phyloP scores from a whole-genome alignment of 2,329 filamentous ascomycete species.

The Aspergillus aculeatinus region DNA sequence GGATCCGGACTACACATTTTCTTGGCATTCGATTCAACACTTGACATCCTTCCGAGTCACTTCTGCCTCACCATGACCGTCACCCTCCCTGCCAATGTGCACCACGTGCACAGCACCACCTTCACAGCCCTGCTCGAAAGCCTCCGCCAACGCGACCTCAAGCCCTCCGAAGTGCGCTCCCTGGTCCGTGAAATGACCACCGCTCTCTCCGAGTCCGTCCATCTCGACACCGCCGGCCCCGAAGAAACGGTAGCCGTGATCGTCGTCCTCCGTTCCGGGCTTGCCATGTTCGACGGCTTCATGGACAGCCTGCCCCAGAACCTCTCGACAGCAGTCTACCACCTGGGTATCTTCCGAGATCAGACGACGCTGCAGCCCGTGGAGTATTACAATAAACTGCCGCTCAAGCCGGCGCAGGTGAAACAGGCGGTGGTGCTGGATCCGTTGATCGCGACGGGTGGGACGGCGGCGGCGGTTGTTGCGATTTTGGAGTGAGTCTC shows the following conservation, averaged over 20 bases:
- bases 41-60: not conserved
- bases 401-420: slow-evolving; percentile 23
- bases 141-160: slow-evolving; percentile 14
- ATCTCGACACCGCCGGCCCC: slow-evolving; percentile 8
- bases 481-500: slow-evolving; percentile 26
- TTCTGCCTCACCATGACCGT: slow-evolving; percentile 5
- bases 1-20: too few relatives aligned
- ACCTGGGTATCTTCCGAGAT: slow-evolving; percentile 31
- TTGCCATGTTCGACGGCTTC: slow-evolving; percentile 42
- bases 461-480: slow-evolving; percentile 27
- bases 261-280: slow-evolving; percentile 33
- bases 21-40: too few relatives aligned
- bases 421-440: slow-evolving; percentile 28
- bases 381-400: slow-evolving; percentile 35
- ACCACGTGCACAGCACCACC: slow-evolving; percentile 13
- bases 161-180: slow-evolving; percentile 19
- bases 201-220: slow-evolving; percentile 22
- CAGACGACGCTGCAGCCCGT: slow-evolving; percentile 26
- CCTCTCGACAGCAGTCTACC: slow-evolving; percentile 28
- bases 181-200: slow-evolving; percentile 23
- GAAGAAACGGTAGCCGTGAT: slow-evolving; percentile 32
- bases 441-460: slow-evolving; percentile 30
- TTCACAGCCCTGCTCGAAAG: slow-evolving; percentile 14
- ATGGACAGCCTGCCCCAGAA: slow-evolving; percentile 23
- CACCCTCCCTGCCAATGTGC: slow-evolving; percentile 15